phyloP scores from a whole-genome alignment of 371 early-diverging fungal species.

The Batkoa obscura region DNA sequence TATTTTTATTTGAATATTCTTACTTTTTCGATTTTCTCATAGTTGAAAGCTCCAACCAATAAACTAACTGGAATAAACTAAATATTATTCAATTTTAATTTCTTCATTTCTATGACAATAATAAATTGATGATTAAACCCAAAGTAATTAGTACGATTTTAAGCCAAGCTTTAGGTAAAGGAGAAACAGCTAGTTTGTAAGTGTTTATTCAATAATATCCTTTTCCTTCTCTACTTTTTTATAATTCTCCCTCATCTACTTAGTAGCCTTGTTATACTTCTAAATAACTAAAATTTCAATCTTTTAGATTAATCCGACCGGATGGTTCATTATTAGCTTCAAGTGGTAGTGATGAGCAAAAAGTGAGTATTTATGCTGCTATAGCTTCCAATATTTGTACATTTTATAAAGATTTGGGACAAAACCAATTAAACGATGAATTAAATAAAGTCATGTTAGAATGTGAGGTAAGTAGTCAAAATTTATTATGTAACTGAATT shows the following conservation, averaged over 20 bases:
- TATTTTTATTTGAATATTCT: too few relatives aligned
- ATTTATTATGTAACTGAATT: too few relatives aligned
- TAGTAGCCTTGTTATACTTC: too few relatives aligned
- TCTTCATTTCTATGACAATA: too few relatives aligned
- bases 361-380: conserved; percentile 45
- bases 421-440: too few relatives aligned
- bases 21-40: too few relatives aligned
- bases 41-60: too few relatives aligned
- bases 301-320: conserved; percentile 35
- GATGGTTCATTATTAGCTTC: conserved; percentile 55
- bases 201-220: background rate
- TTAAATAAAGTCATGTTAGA: conserved; percentile 18
- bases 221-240: background rate
- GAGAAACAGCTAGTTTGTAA: conserved; percentile 42
- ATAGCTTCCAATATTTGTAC: conserved; percentile 62
- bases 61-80: too few relatives aligned
- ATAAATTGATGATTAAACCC: conserved; percentile 33
- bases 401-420: conserved; percentile 29
- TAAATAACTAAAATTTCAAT: background rate
- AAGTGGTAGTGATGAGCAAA: conserved; percentile 36
- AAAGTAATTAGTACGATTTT: conserved; percentile 47
- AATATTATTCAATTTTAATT: too few relatives aligned
- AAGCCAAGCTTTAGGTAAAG: conserved; percentile 36
- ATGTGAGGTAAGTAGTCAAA: conserved; percentile 28
- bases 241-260: background rate